Conservation (phyloP, 1,284 basidiomycete species). For the Golubevia sp. region DNA sequence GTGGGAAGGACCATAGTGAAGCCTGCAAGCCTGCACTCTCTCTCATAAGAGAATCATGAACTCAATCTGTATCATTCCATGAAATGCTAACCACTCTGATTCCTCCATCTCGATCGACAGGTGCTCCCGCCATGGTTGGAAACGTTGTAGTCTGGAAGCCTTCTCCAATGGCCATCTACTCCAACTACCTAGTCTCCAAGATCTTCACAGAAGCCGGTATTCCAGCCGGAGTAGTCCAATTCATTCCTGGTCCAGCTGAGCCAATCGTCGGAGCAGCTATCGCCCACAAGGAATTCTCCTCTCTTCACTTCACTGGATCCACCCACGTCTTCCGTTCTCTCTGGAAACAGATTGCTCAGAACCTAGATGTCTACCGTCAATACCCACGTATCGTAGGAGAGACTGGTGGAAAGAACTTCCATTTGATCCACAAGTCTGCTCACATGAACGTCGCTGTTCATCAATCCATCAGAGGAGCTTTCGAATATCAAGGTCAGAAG, state of each 20-base stretch:
- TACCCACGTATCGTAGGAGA: constrained; percentile 91
- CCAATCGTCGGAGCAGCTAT: constrained; percentile 47
- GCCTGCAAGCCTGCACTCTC: background rate
- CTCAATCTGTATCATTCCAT: background rate
- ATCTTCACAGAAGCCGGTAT: constrained; percentile 92
- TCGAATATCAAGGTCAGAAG: constrained; percentile 99
- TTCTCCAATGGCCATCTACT: constrained; percentile 90
- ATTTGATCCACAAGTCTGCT: constrained; percentile 85
- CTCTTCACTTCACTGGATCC: constrained; percentile 95
- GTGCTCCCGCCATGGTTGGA: constrained; percentile 88
- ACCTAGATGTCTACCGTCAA: constrained; percentile 71
- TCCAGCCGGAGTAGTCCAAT: constrained; percentile 93
- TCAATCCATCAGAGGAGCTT: constrained; percentile 85
- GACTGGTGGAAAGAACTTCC: constrained; percentile 94
- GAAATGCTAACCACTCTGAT: constrained; percentile 44
- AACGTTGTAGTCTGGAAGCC: constrained; percentile 98
- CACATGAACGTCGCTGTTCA: constrained; percentile 84
- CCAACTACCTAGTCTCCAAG: constrained; percentile 90
- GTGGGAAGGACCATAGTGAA: background rate
- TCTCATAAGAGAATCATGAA: background rate
- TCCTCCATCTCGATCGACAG: constrained; percentile 20
- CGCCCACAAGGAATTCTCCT: constrained; percentile 81
- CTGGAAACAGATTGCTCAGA: constrained; percentile 92
- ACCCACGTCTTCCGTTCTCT: constrained; percentile 85
- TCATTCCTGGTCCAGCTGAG: constrained; percentile 71